Evolutionary conservation across 2,329 filamentous ascomycete genomes (phyloP).

Genomic region (Fusarium newnesense): DNA sequence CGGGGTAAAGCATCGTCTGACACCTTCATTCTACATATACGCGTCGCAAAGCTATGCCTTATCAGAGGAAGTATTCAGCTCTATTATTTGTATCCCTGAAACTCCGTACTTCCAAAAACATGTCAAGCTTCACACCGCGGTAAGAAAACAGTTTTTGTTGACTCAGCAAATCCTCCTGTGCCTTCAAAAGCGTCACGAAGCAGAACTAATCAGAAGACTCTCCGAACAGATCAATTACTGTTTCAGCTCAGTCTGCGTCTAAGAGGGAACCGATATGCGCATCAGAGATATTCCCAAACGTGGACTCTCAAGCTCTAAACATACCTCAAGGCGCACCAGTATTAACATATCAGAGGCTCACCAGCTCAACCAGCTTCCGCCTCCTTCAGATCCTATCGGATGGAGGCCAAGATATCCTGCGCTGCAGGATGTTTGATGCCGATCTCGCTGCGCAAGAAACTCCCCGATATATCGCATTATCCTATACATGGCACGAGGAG

Average conservation of each 20-base stretch:
- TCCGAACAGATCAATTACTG: accelerated
- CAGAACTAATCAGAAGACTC: neutral
- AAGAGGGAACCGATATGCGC: neutral
- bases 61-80: too few species aligned
- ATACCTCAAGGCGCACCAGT: neutral
- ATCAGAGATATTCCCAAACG: neutral
- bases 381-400: neutral
- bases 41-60: neutral
- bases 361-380: neutral
- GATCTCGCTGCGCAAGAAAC: neutral
- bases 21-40: neutral
- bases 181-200: too few species aligned
- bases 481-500: neutral
- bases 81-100: neutral
- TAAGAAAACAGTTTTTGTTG: too few species aligned
- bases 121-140: too few species aligned
- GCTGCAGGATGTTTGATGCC: neutral
- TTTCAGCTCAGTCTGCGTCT: neutral
- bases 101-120: accelerated
- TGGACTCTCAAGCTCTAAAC: neutral
- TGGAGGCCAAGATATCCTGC: neutral
- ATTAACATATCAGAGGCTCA: neutral
- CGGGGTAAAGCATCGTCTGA: neutral
- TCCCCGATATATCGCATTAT: neutral
- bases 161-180: accelerated